Evolutionary conservation across 805 yeast genomes (phyloP), one percentile per base, ranked within the genome.

Genomic region (Cyberlindnera euphorbiae): DNA sequence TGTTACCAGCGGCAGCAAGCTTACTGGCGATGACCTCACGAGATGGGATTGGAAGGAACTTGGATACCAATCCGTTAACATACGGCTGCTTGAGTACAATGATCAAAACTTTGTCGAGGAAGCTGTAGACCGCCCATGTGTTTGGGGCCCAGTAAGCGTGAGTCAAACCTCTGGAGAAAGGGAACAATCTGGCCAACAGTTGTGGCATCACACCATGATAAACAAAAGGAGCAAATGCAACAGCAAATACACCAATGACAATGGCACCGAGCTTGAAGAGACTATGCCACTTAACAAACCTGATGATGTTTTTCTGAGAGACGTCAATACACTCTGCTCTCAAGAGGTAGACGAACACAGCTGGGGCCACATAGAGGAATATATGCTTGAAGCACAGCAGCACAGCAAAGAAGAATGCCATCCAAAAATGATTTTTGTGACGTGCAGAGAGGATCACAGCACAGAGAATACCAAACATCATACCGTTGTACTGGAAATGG

Each of bases 121-220:
- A 82, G 2, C 97, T 84, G 60, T 93, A 93, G 8, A 90, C 50
- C 0, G 98, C 96, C 99, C 99, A 93, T 31, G 88, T 66, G 53
- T 93, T 93, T 12, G 99, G 97, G 1, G 98, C 97, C 97, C 98
- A 93, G 62, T 93, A 93, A 0, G 97, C 96, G 61, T 93, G 98
- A 5, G 97, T 93, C 25, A 93, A 68, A 1, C 97, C 97, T 56
- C 97, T 70, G 33, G 94, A 82, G 56, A 90, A 90, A 6, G 98
- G 98, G 62, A 93, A 93, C 22, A 93, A 62, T 30, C 98, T 69
- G 5, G 63, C 54, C 8, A 86, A 32, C 13, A 93, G 60, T 43
- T 85, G 76, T 0, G 83, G 80, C 32, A 83, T 51, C 23, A 78
- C 83, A 2, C 69, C 67, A 47, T 74, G 66, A 26, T 53, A 53